A percentile compares a stretch with the other conserved stretches of the same genome.
These are phyloP conservation scores for Phytophthora boehmeriae DNA, from an alignment of 352 stramenopile genomes.

Conservation along the genomic window DNA sequence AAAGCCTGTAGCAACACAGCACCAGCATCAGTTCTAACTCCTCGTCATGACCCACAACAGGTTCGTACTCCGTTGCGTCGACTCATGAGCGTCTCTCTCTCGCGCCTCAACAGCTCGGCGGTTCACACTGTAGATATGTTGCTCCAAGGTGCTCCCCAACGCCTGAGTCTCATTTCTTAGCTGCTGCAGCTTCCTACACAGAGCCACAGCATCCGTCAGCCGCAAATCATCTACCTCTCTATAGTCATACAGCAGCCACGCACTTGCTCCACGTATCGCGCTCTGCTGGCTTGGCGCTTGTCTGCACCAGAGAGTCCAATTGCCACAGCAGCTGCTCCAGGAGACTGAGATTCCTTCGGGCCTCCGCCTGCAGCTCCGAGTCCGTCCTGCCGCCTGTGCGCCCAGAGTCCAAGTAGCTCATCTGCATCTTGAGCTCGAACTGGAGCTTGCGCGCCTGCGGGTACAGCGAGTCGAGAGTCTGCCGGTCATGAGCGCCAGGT, in stretches of 20 bases:
- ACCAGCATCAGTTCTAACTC: neutral
- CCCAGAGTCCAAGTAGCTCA: constrained; percentile 82
- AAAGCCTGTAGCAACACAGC: constrained; percentile 44
- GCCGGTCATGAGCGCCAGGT: neutral
- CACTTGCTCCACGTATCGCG: constrained; percentile 83
- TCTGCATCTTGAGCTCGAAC: constrained; percentile 91
- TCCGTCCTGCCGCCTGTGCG: constrained; percentile 54
- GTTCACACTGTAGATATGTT: constrained; percentile 77
- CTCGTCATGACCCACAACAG: neutral
- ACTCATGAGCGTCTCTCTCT: constrained; percentile 79
- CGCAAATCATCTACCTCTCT: neutral
- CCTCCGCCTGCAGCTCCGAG: constrained; percentile 68
- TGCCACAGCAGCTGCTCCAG: constrained; percentile 84
- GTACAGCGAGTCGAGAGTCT: constrained; percentile 77
- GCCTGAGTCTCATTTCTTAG: constrained; percentile 72
- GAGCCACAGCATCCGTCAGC: neutral
- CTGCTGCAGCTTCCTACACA: constrained; percentile 69
- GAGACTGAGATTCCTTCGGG: constrained; percentile 69
- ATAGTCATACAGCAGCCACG: constrained; percentile 4
- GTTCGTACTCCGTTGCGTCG: constrained; percentile 55
- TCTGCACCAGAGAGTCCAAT: constrained; percentile 81
- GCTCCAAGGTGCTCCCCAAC: constrained; percentile 72
- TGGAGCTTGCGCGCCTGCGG: constrained; percentile 83
- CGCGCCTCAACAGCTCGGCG: constrained; percentile 68
- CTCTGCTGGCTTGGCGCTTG: constrained; percentile 49